Evolutionary conservation across 1,139 yeast species (phyloP), one percentile per base, ranked within the genome.

Genomic region (Yarrowia galli): DNA sequence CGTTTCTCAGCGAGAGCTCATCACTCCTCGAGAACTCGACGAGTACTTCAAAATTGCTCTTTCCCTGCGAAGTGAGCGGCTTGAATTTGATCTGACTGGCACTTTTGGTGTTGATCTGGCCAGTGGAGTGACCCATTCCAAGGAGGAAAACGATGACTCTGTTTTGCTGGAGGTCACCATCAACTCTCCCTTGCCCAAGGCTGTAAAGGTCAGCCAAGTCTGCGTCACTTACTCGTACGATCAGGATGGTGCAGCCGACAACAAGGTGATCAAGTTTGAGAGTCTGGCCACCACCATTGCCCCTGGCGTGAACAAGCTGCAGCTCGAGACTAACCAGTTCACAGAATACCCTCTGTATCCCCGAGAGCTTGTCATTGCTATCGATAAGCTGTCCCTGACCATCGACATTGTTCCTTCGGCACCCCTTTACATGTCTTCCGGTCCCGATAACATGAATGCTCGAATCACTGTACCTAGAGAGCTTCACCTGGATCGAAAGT

Each of bases 1-100:
- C n/a, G 71, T 80, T 1, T 70, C 75, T 20, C 72, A 75, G 32
- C 69, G 72, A 40, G 71, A 74, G 36, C 67, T 70, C 45, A 68
- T 75, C 10, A 54, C 71, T 8, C 63, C 69, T 6, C 68, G 54
- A 3, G 71, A 70, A 16, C 38, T 71, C 22, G 67, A 72, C 69
- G 69, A 25, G 49, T 71, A 56, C 48, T 45, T 45, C 65, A 46
- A 35, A 15, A 35, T 46, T 25, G 58, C 68, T 13, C 46, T 56
- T 20, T 42, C 45, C 9, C 40, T 48, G 15, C 40, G 53, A 23
- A 18, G 36, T 46, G 53, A 45, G 49, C 54, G 49, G 13, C 46
- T 42, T 15, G 58, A 49, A 43, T 56, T 60, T 48, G 65, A 60
- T 22, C 32, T 66, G 8, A 46, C 66, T 9, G 65, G 64, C 16